phyloP scores from a whole-genome alignment of 176 grass and related monocot species.

The Carex cristatella region DNA sequence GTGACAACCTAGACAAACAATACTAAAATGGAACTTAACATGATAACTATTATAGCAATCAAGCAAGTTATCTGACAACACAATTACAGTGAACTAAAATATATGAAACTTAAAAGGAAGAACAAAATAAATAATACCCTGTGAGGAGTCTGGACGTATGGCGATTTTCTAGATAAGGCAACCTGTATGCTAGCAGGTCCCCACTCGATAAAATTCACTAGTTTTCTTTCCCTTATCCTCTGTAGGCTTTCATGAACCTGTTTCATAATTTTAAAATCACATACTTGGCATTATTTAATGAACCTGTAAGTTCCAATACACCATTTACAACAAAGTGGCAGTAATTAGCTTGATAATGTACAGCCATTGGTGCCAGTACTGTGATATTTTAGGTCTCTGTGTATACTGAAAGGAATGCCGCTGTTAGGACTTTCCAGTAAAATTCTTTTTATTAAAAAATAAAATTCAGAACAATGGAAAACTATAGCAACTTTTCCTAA shows the following conservation, averaged over 20 bases:
- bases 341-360: background rate
- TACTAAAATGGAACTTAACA: background rate
- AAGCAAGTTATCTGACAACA: background rate
- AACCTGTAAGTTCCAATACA: background rate
- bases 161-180: conserved; percentile 97
- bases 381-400: background rate
- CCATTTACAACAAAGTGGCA: background rate
- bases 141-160: conserved; percentile 97
- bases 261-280: background rate
- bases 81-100: background rate
- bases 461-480: background rate
- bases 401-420: background rate
- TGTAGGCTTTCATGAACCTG: conserved; percentile 97
- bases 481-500: background rate
- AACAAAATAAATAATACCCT: conserved; percentile 48
- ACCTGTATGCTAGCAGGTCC: conserved; percentile 99
- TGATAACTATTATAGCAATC: background rate
- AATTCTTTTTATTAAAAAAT: background rate
- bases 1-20: conserved; percentile 23
- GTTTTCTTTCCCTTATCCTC: conserved; percentile 96
- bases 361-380: background rate
- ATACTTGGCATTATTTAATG: background rate
- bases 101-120: background rate
- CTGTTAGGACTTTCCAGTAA: background rate
- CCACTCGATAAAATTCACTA: conserved; percentile 99